Evolutionary conservation across 1,139 yeast genomes (phyloP).

Genomic region (Eremothecium gossypii): DNA sequence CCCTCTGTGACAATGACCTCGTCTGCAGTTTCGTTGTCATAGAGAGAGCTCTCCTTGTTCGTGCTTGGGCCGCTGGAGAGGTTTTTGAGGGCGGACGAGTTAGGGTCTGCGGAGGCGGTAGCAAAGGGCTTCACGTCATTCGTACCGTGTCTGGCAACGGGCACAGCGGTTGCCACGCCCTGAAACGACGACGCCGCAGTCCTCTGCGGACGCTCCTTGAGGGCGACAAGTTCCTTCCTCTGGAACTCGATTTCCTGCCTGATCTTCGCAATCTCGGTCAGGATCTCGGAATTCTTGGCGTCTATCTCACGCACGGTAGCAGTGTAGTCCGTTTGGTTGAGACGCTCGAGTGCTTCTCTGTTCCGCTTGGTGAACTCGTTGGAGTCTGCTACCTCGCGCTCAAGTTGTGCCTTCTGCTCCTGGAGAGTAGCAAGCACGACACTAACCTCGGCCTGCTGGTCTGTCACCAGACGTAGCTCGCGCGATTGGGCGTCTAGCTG

Average conservation of each 20-base stretch:
- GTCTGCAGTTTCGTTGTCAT: conserved; percentile 24
- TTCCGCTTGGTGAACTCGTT: conserved; percentile 15
- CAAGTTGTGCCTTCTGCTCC: conserved; percentile 14
- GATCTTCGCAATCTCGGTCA: background rate
- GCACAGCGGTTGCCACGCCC: no score
- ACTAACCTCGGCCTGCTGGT: conserved; percentile 17
- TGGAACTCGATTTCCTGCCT: background rate
- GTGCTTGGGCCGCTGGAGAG: conserved; percentile 1
- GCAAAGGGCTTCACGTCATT: no score
- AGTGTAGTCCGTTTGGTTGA: conserved; percentile 1
- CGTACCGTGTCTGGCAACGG: no score
- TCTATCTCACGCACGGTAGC: background rate
- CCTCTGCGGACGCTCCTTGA: background rate
- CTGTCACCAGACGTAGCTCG: conserved; percentile 18
- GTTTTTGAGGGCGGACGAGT: background rate
- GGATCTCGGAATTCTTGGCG: background rate
- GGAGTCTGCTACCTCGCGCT: conserved; percentile 16
- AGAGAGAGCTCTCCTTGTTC: conserved; percentile 16
- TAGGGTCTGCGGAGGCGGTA: no score
- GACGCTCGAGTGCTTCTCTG: conserved; percentile 11
- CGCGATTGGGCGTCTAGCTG: conserved; percentile 24
- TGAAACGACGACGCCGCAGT: no score
- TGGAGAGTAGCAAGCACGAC: conserved; percentile 17
- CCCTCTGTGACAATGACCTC: conserved; percentile 13
- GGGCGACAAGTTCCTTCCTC: background rate